These are phyloP conservation scores for Alternaria triticina DNA, from an alignment of 2,329 filamentous ascomycete species.

Conservation along the genomic window DNA sequence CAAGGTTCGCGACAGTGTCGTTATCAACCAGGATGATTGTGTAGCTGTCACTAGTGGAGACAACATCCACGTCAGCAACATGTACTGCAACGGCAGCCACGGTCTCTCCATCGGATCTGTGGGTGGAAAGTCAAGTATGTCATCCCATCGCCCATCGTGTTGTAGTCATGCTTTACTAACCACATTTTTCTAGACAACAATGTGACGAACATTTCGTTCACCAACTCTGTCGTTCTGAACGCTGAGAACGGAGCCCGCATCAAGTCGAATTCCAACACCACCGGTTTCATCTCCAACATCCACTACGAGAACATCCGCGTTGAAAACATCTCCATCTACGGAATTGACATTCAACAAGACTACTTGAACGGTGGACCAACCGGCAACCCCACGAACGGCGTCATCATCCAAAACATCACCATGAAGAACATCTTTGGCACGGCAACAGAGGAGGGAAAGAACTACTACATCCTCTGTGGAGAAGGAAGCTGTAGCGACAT, in stretches of 20 bases:
- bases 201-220: constrained; percentile 51
- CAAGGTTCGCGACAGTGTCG: constrained; percentile 51
- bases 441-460: constrained; percentile 28
- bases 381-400: constrained; percentile 53
- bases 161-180: background rate
- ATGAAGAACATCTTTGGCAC: constrained; percentile 51
- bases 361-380: constrained; percentile 54
- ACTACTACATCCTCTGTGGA: constrained; percentile 63
- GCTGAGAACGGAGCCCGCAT: constrained; percentile 62
- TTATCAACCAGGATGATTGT: constrained; percentile 66
- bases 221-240: constrained; percentile 55
- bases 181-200: constrained; percentile 34
- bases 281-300: constrained; percentile 46
- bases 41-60: constrained; percentile 63
- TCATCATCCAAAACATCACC: constrained; percentile 52
- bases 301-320: constrained; percentile 34
- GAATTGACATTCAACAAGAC: constrained; percentile 59
- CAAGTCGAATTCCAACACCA: constrained; percentile 59
- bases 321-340: constrained; percentile 52
- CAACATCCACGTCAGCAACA: constrained; percentile 37
- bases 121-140: constrained; percentile 43
- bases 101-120: constrained; percentile 65
- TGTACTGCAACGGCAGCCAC: constrained; percentile 58
- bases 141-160: background rate
- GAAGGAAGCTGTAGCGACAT: constrained; percentile 58